These are phyloP conservation scores for Thielaviopsis ethacetica DNA, from an alignment of 2,329 filamentous ascomycete genomes.

Conservation along the genomic window DNA sequence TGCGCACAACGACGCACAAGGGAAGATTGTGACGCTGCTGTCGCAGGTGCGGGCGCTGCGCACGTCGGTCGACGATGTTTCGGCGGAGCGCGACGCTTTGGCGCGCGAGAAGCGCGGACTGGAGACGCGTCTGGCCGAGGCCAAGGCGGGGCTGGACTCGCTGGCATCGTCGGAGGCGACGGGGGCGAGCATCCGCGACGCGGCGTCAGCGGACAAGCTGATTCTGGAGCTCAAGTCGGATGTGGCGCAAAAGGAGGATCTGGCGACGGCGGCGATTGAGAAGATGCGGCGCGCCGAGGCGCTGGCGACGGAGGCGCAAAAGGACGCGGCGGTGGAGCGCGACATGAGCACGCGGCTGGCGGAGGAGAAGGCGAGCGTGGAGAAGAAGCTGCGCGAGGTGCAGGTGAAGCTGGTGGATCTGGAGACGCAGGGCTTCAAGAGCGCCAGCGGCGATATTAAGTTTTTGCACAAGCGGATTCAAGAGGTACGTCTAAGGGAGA, in stretches of 20 bases:
- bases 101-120: conserved; percentile 80
- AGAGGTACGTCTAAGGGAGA: conserved; percentile 42
- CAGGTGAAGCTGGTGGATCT: conserved; percentile 83
- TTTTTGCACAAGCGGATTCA: conserved; percentile 90
- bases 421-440: conserved; percentile 94
- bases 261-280: conserved; percentile 77
- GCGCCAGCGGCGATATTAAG: conserved; percentile 82
- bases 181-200: conserved; percentile 75
- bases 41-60: conserved; percentile 78
- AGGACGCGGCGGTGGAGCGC: conserved; percentile 74
- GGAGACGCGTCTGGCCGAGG: conserved; percentile 71
- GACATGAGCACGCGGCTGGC: conserved; percentile 68
- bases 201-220: conserved; percentile 75
- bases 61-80: conserved; percentile 69
- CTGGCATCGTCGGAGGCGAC: conserved; percentile 55
- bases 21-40: conserved; percentile 77
- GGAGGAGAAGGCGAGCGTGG: conserved; percentile 75
- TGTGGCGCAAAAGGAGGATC: conserved; percentile 84
- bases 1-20: conserved; percentile 87
- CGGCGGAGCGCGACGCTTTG: conserved; percentile 69
- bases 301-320: conserved; percentile 74
- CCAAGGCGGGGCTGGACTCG: conserved; percentile 75
- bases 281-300: conserved; percentile 95
- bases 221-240: conserved; percentile 76
- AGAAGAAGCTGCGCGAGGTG: conserved; percentile 80